Evolutionary conservation across 208 protist genomes (phyloP).

Genomic region (Giardia duodenalis): DNA sequence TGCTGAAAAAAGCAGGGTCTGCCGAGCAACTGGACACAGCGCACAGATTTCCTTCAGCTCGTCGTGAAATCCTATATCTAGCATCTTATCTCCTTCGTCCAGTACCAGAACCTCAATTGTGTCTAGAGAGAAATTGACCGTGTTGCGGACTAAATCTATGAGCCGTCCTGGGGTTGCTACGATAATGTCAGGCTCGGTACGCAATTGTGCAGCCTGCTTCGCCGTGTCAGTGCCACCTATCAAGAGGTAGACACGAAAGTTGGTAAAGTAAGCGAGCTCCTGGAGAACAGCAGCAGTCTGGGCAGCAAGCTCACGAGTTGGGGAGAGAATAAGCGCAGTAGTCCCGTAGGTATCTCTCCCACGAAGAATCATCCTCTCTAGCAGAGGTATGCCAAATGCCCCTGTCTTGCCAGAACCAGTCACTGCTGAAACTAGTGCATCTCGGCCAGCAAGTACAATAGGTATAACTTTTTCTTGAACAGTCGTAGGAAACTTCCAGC

Average conservation of each 20-base stretch:
- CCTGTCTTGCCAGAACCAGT: conserved; percentile 18
- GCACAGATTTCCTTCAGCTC: conserved; percentile 23
- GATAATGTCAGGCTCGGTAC: conserved; percentile 49
- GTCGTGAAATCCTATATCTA: conserved; percentile 65
- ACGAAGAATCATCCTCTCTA: background rate
- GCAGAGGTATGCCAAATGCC: background rate
- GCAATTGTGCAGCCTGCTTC: background rate
- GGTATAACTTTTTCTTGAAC: background rate
- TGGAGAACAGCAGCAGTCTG: conserved; percentile 67
- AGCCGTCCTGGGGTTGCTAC: conserved; percentile 78
- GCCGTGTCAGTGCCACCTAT: background rate
- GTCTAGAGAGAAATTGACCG: conserved; percentile 44
- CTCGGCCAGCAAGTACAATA: background rate
- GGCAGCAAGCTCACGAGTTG: conserved; percentile 84
- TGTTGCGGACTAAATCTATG: conserved; percentile 74
- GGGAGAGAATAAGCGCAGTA: conserved; percentile 66
- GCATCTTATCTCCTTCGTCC: conserved; percentile 72
- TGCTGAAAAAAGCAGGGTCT: conserved; percentile 15
- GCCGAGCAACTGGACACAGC: background rate
- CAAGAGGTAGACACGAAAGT: background rate
- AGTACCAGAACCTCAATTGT: conserved; percentile 52
- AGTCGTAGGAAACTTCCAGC: background rate
- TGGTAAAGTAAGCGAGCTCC: background rate
- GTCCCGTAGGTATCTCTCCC: background rate
- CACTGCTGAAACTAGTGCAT: background rate